Conservation (phyloP, 2,329 filamentous ascomycete species). For the Lizonia empirigonia region DNA sequence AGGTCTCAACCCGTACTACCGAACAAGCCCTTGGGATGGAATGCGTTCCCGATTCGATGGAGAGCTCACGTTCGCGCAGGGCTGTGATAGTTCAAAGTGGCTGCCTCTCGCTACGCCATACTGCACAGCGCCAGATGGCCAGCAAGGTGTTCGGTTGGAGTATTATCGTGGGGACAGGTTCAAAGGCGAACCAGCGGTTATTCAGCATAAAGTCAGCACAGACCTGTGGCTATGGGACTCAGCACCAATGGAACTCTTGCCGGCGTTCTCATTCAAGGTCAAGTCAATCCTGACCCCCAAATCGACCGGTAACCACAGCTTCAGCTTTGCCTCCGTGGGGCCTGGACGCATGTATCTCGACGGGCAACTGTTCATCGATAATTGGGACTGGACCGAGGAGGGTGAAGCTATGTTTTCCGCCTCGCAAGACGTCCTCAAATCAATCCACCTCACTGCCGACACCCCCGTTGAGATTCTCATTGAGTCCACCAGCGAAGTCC, state of each 20-base stretch:
- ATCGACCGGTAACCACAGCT: constrained; percentile 65
- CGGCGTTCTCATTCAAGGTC: constrained; percentile 68
- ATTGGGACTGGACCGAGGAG: constrained; percentile 72
- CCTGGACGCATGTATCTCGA: constrained; percentile 67
- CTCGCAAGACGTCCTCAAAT: constrained; percentile 67
- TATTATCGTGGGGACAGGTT: constrained; percentile 70
- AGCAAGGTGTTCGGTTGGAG: constrained; percentile 67
- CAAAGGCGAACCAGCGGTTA: constrained; percentile 60
- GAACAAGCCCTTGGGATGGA: constrained; percentile 67
- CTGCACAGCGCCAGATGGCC: constrained; percentile 62
- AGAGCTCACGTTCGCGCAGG: constrained; percentile 65
- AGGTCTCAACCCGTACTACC: constrained; percentile 72
- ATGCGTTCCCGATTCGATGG: constrained; percentile 61
- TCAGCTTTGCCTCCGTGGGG: constrained; percentile 71
- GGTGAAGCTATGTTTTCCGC: constrained; percentile 75
- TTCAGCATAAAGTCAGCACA: constrained; percentile 66
- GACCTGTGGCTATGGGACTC: constrained; percentile 75
- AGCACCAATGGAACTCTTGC: constrained; percentile 65
- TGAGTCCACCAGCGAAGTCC: constrained; percentile 70
- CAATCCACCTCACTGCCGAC: constrained; percentile 64
- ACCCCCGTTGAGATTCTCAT: constrained; percentile 66
- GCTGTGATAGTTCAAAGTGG: constrained; percentile 70
- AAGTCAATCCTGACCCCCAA: constrained; percentile 65
- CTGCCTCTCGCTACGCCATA: constrained; percentile 66
- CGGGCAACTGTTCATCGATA: constrained; percentile 64